A percentile compares a stretch with the other conserved stretches of the same genome.
phyloP scores from a whole-genome alignment of 2,329 filamentous ascomycete species.

The Diplodia corticola region DNA sequence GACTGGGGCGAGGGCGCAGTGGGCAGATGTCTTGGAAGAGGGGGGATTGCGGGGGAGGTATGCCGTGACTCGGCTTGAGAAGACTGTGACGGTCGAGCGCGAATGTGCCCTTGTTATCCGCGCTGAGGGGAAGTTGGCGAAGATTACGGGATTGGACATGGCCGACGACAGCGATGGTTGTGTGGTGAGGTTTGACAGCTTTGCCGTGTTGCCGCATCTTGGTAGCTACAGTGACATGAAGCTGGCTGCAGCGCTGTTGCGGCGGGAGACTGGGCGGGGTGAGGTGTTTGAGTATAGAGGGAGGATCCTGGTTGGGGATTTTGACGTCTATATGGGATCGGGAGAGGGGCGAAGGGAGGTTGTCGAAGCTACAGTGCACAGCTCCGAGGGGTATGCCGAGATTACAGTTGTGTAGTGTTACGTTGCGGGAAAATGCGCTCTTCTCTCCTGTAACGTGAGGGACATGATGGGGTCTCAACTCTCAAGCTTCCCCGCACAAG shows the following conservation, averaged over 20 bases:
- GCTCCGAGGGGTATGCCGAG: no score
- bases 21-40: background rate
- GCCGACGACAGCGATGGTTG: background rate
- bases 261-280: background rate
- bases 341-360: background rate
- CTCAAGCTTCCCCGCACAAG: no score
- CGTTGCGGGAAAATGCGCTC: no score
- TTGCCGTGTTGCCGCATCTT: no score
- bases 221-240: background rate
- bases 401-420: no score
- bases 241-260: background rate
- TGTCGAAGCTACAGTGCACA: no score
- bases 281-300: background rate
- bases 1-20: background rate
- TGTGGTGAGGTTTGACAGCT: background rate
- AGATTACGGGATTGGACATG: background rate
- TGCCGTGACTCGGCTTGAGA: background rate
- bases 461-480: no score
- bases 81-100: background rate
- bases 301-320: background rate
- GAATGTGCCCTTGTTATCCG: background rate
- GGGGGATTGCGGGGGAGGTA: background rate
- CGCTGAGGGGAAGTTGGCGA: background rate
- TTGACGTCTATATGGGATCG: background rate
- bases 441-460: no score